Conservation (phyloP, 768 basidiomycete genomes). For the Suillus weaverae region DNA sequence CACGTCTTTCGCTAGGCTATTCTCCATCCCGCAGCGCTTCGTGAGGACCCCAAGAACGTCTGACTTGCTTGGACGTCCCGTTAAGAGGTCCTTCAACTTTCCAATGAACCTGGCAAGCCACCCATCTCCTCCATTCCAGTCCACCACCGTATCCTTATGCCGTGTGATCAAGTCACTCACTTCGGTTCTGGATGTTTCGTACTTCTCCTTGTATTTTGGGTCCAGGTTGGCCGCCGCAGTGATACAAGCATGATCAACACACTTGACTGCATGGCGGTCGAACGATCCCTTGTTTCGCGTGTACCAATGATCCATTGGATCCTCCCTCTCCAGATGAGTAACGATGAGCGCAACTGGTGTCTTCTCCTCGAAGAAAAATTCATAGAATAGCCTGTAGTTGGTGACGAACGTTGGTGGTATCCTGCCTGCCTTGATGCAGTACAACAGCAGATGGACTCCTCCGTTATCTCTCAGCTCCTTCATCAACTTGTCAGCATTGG, state of each 20-base stretch:
- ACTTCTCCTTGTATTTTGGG: slow-evolving; percentile 21
- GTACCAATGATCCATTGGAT: slow-evolving; percentile 25
- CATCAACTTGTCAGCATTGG: slow-evolving; percentile 32
- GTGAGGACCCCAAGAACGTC: not conserved
- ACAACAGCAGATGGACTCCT: slow-evolving; percentile 30
- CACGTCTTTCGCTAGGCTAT: not conserved
- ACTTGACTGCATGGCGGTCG: slow-evolving; percentile 1
- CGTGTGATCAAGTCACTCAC: not conserved
- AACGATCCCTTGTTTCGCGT: slow-evolving; percentile 11
- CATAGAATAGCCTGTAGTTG: slow-evolving; percentile 35
- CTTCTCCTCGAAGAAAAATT: slow-evolving; percentile 37
- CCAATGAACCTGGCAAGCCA: not conserved
- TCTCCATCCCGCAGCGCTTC: slow-evolving; percentile 1
- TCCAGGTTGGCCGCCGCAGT: slow-evolving; percentile 10
- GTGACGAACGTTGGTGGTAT: slow-evolving; percentile 26
- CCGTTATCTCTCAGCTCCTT: slow-evolving; percentile 23
- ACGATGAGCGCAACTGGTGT: slow-evolving; percentile 34
- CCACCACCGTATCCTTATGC: not conserved
- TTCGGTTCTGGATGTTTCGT: not conserved
- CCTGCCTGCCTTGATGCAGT: slow-evolving; percentile 31
- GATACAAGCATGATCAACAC: slow-evolving; percentile 6
- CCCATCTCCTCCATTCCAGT: slow-evolving; percentile 1
- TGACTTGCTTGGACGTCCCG: slow-evolving; percentile 1
- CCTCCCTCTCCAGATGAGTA: slow-evolving; percentile 31
- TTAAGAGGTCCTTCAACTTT: not conserved